Evolutionary conservation across 73 alveolate genomes (phyloP), one percentile per base, ranked within the genome.

Genomic region (Paramecium tetraurelia): DNA sequence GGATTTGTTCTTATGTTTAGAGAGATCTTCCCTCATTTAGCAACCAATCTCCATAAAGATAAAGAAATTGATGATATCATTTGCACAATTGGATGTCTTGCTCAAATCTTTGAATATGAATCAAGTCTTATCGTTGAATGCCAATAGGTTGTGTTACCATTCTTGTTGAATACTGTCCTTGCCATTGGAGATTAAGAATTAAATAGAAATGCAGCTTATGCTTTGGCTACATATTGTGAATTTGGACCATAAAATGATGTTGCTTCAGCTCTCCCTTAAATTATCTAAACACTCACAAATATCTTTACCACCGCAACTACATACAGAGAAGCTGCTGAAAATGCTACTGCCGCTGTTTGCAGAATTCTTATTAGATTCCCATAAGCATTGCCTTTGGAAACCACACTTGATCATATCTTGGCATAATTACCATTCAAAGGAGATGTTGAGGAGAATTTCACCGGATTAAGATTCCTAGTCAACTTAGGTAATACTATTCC

Each of bases 321-420:
- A 14, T 77, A 89, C 31, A 70, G 53, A 38, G 94, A 77, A 41
- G 87, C 85, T 5, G 57, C 68, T 21, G 94, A 89, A 35, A 89
- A 89, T 71, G 94, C 94, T n/a, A 83, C 84, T 69, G 94, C 94
- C n/a, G 94, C 94, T 31, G 69, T 89, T 36, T 89, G 94, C 41
- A 89, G 94, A 89, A 83, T 89, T 89, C 53, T 89, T 29, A 89
- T 89, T 46, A 89, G 92, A 46, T 70, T 89, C 84, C 94, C 94
- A 46, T 63, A 89, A 63, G 68, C 71, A 1, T 89, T 89, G 71
- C 93, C 93, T 24, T 72, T 89, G 16, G 84, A 69, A 29, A 70
- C 69, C 7, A 83, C 94, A 6, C 68, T 89, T 24, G 94, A 89
- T 16, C 58, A 40, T 4, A 89, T 89, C 18, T 27, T 89, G 12